Percentiles rank a stretch among this genome's conserved stretches.
Evolutionary conservation across 1,284 basidiomycete species (phyloP).

Genomic region (Sporisorium scitamineum): DNA sequence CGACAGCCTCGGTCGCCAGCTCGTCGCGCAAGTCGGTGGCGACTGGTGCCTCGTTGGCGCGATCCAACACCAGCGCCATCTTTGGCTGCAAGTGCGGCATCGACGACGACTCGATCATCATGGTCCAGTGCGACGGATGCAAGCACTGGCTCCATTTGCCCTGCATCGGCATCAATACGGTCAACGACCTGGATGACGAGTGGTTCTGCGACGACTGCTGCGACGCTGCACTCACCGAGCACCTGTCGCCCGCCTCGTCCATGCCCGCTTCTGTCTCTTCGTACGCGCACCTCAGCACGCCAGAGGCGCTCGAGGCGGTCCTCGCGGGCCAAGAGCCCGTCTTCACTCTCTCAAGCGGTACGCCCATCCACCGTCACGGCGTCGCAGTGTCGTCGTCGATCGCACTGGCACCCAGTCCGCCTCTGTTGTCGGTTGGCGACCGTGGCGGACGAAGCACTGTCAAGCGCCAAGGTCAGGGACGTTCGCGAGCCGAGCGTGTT

Average conservation of each 20-base stretch:
- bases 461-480: conserved; percentile 50
- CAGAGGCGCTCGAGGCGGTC: conserved; percentile 39
- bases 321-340: conserved; percentile 47
- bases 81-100: conserved; percentile 57
- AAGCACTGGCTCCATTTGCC: conserved; percentile 66
- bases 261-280: conserved; percentile 43
- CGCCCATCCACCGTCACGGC: conserved; percentile 46
- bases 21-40: conserved; percentile 48
- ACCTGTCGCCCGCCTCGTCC: conserved; percentile 49
- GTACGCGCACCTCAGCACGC: conserved; percentile 50
- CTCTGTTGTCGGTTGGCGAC: conserved; percentile 41
- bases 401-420: conserved; percentile 57
- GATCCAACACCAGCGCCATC: conserved; percentile 42
- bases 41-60: conserved; percentile 40
- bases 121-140: conserved; percentile 69
- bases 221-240: conserved; percentile 43
- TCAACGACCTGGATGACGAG: conserved; percentile 63
- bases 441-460: conserved; percentile 41
- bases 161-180: conserved; percentile 64
- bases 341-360: conserved; percentile 47
- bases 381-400: conserved; percentile 54
- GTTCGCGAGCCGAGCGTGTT: conserved; percentile 52
- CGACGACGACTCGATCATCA: conserved; percentile 52
- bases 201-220: conserved; percentile 67
- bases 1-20: conserved; percentile 27